Evolutionary conservation across 148 eudicot species (phyloP), one percentile per base, ranked within the genome.

Genomic region (Talinum fruticosum): DNA sequence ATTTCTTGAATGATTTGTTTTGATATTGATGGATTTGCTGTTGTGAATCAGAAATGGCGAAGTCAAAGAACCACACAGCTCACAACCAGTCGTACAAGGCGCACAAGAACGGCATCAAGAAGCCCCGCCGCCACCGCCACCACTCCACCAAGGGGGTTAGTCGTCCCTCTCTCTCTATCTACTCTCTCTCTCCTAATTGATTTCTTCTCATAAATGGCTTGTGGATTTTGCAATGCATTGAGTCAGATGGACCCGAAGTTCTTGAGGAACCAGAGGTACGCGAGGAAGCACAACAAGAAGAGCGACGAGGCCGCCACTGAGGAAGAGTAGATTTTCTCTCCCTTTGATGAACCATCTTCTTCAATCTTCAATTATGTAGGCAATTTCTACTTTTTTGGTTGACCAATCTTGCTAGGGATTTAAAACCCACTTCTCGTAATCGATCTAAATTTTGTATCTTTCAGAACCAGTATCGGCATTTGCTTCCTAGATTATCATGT

Each of bases 201-300:
- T n/a, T n/a, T n/a, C n/a, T n/a, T n/a, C n/a, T n/a, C n/a, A n/a
- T n/a, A n/a, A n/a, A n/a, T n/a, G n/a, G n/a, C n/a, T n/a, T 28
- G 33, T 24, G 8, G 16, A 4, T 37, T 67, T 53, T 2, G 79
- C n/a, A n/a, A n/a, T n/a, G n/a, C n/a, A 21, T 72, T 28, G 68
- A n/a, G 61, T 51, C 66, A 92, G 97, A 92, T 92, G 97, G 97
- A 92, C 83, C 94, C 97, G 3, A 92, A 90, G 86, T 92, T 92
- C 76, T 81, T 92, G 87, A 92, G 97, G 91, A 92, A 92, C 86
- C 94, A 92, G 84, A 92, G 97, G 97, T 89, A 90, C 32, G 97
- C 97, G 13, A 89, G 97, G 93, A 92, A 92, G 91, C 94, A 92
- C 84, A 92, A 91, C 90, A 92, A 87, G 64, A 85, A 85, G 85